These are phyloP conservation scores for Cryptococcus hybrid DNA, from an alignment of 1,284 basidiomycete species.

Conservation along the genomic window DNA sequence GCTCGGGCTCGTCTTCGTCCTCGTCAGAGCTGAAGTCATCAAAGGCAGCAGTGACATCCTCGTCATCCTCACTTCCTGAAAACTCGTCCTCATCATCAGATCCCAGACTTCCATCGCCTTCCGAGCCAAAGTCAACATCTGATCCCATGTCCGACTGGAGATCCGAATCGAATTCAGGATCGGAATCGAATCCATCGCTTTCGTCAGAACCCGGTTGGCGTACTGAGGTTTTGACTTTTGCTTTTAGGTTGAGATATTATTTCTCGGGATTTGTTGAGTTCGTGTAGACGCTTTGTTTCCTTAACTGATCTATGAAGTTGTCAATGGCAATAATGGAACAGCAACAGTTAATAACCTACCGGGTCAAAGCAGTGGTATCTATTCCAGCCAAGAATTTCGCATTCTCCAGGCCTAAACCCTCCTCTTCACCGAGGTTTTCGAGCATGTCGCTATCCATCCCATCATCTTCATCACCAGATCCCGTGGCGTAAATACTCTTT, in stretches of 20 bases:
- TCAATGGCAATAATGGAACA: neutral
- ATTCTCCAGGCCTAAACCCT: slow-evolving; percentile 21
- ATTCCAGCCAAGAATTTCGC: slow-evolving; percentile 37
- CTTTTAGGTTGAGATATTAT: slow-evolving; percentile 31
- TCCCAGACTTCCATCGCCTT: slow-evolving; percentile 13
- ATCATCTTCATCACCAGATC: slow-evolving; percentile 12
- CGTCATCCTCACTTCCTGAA: slow-evolving; percentile 20
- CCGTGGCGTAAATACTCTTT: slow-evolving; percentile 29
- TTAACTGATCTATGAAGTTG: slow-evolving; percentile 34
- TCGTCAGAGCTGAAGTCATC: slow-evolving; percentile 15
- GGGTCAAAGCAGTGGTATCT: slow-evolving; percentile 38
- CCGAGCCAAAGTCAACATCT: slow-evolving; percentile 11
- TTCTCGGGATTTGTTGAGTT: slow-evolving; percentile 38
- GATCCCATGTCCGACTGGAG: slow-evolving; percentile 21
- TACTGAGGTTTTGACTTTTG: slow-evolving; percentile 27
- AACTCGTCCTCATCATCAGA: slow-evolving; percentile 8
- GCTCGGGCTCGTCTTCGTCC: slow-evolving; percentile 13
- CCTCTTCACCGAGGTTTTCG: slow-evolving; percentile 33
- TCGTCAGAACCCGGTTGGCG: slow-evolving; percentile 26
- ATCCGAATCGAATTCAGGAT: slow-evolving; percentile 44
- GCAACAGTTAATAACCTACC: slow-evolving; percentile 28
- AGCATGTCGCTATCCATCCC: slow-evolving; percentile 22
- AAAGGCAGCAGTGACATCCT: slow-evolving; percentile 24
- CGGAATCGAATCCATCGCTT: slow-evolving; percentile 44
- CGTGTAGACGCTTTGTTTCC: slow-evolving; percentile 49